Percentiles rank a stretch among this genome's conserved stretches.
phyloP scores from a whole-genome alignment of 306 rosid genomes.

The Biancaea sappan region DNA sequence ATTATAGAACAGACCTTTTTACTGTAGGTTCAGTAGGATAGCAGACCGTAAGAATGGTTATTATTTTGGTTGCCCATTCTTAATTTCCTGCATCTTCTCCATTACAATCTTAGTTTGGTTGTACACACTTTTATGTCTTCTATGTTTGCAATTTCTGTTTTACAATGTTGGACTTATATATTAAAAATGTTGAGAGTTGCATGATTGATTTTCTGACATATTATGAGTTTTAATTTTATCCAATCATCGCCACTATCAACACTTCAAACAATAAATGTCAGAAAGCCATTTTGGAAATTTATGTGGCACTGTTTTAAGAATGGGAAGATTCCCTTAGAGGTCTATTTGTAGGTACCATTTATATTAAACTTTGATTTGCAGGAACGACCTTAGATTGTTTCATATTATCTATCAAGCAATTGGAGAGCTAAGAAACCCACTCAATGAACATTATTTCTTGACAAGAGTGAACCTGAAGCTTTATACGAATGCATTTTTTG shows the following conservation, averaged over 20 bases:
- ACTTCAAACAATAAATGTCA: not conserved
- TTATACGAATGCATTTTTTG: not conserved
- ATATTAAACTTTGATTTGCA: not conserved
- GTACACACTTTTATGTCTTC: not conserved
- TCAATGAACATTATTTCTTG: not conserved
- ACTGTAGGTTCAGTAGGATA: not conserved
- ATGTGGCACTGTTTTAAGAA: not conserved
- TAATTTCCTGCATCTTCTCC: not conserved
- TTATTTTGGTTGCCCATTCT: not conserved
- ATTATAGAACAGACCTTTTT: not conserved
- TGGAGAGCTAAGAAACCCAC: slow-evolving; percentile 4
- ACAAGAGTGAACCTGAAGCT: not conserved
- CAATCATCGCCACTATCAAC: not conserved
- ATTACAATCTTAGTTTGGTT: not conserved
- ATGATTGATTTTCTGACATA: not conserved
- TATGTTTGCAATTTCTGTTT: not conserved
- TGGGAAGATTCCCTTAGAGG: not conserved
- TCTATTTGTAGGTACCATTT: not conserved
- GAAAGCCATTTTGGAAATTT: not conserved
- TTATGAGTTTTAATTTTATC: not conserved
- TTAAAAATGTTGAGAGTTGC: slow-evolving; percentile 9
- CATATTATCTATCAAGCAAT: not conserved
- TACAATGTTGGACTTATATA: not conserved
- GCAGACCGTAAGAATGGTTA: not conserved
- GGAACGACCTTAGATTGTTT: not conserved